Evolutionary conservation across 495 filamentous ascomycete genomes (phyloP), one percentile per base, ranked within the genome.

Genomic region (Aspergillus ostianus): DNA sequence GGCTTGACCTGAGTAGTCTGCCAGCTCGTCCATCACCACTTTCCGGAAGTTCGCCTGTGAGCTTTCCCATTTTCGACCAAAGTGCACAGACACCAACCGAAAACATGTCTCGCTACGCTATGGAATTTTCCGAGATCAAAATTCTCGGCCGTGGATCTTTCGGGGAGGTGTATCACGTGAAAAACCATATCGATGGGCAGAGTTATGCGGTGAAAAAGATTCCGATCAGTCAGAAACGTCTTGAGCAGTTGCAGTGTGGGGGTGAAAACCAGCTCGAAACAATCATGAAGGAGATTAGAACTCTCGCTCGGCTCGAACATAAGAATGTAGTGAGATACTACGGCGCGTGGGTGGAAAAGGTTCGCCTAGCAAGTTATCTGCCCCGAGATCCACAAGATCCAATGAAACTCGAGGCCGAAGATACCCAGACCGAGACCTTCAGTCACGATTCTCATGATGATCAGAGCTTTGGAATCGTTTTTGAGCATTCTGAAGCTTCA

Each of bases 181-280:
- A 63, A 17, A 80, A 84, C 48, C 74, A 78, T 44, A 74, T 84
- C 6, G 81, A 84, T 54, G 77, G 75, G 3, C 79, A 79, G 53
- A 67, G 72, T 36, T 84, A 84, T 58, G 81, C 81, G 0, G 69
- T 84, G 51, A 84, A 84, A 60, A 84, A 82, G 57, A 79, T 84
- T 12, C 76, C 79, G 13, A 68, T 84, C 15, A 81, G 74, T 30
- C 74, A 79, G 41, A 73, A 65, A 57, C 72, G 80, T 12, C 68
- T 82, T 10, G 72, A 77, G 32, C 72, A 80, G 56, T 61, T 83
- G 47, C 75, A 77, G 23, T 71, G 70, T 54, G 80, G 80, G 7
- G 77, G 70, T 23, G 66, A 79, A 52, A 76, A 79, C 30, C 73
- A 78, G 18, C 68, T 83, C 18, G 77, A 82, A 56, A 71, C 70